A percentile compares a stretch with the other conserved stretches of the same genome.
Conservation (phyloP, 345 rosid species). For the Melastoma malabathricum region DNA sequence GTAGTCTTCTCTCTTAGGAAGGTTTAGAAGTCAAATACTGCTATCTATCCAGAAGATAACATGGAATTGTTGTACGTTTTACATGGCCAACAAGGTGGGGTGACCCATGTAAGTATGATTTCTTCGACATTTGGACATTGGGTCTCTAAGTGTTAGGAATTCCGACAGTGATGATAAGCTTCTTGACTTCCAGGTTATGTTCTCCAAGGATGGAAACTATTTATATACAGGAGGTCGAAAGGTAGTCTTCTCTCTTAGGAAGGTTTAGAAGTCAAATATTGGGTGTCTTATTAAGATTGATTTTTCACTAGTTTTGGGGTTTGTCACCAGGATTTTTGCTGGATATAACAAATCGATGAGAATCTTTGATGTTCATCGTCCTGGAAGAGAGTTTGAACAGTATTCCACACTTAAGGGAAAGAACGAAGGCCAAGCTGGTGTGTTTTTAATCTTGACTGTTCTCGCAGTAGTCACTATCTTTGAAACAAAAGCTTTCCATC, state of each 20-base stretch:
- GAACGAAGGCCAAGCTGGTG: conserved; percentile 92
- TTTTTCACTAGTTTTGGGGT: conserved; percentile 6
- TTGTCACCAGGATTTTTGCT: conserved; percentile 59
- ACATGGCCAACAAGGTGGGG: conserved; percentile 95
- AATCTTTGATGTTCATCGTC: conserved; percentile 85
- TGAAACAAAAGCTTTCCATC: too few relatives aligned
- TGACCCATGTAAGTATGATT: conserved; percentile 67
- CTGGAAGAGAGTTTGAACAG: conserved; percentile 78
- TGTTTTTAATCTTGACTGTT: background rate
- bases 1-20: too few relatives aligned
- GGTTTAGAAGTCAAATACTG: conserved; percentile 14
- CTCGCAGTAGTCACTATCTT: background rate
- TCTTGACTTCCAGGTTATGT: conserved; percentile 51
- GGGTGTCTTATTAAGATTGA: too few relatives aligned
- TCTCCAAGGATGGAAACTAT: conserved; percentile 93
- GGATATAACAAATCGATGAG: conserved; percentile 82
- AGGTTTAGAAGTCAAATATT: too few relatives aligned
- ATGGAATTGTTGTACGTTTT: conserved; percentile 87
- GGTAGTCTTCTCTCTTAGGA: conserved; percentile 23
- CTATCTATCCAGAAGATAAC: conserved; percentile 79
- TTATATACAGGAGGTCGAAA: conserved; percentile 86
- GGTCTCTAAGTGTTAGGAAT: conserved; percentile 5
- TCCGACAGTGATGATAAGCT: conserved; percentile 2
- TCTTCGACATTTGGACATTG: conserved; percentile 1
- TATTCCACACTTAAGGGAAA: conserved; percentile 67